These are phyloP conservation scores for Yamadazyma buinensis DNA, from an alignment of 1,139 yeast species.

Conservation along the genomic window DNA sequence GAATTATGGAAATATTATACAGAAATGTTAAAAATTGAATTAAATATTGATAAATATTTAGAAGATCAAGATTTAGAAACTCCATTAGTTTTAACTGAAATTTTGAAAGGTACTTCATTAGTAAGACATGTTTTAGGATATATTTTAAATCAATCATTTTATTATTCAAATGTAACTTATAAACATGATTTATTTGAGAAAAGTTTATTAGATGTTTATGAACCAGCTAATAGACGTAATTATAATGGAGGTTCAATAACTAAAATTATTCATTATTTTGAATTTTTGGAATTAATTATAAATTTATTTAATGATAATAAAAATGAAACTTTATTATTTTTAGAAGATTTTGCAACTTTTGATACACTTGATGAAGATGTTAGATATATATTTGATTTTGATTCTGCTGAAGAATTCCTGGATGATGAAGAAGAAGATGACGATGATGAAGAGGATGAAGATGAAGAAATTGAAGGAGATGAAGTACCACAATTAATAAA, in stretches of 20 bases:
- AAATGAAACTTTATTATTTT: slow-evolving; percentile 11
- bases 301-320: slow-evolving; percentile 4
- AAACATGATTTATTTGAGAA: slow-evolving; percentile 6
- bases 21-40: slow-evolving; percentile 49
- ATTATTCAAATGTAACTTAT: slow-evolving; percentile 4
- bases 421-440: slow-evolving; percentile 21
- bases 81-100: slow-evolving; percentile 48
- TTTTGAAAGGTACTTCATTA: slow-evolving; percentile 61
- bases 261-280: slow-evolving; percentile 7
- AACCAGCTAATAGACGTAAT: slow-evolving; percentile 57
- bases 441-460: slow-evolving; percentile 6
- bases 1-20: slow-evolving; percentile 66
- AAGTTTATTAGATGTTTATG: slow-evolving; percentile 40
- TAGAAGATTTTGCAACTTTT: slow-evolving; percentile 1
- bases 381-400: slow-evolving; percentile 65
- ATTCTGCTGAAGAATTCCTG: slow-evolving; percentile 16
- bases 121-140: slow-evolving; percentile 59
- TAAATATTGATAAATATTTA: slow-evolving; percentile 60
- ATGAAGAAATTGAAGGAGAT: background rate
- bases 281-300: slow-evolving; percentile 5
- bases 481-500: background rate
- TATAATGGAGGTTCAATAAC: slow-evolving; percentile 49
- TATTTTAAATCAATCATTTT: slow-evolving; percentile 37
- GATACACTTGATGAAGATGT: slow-evolving; percentile 75
- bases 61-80: slow-evolving; percentile 44